phyloP scores from a whole-genome alignment of 1,284 basidiomycete genomes.

The Tylopilus microsporus region DNA sequence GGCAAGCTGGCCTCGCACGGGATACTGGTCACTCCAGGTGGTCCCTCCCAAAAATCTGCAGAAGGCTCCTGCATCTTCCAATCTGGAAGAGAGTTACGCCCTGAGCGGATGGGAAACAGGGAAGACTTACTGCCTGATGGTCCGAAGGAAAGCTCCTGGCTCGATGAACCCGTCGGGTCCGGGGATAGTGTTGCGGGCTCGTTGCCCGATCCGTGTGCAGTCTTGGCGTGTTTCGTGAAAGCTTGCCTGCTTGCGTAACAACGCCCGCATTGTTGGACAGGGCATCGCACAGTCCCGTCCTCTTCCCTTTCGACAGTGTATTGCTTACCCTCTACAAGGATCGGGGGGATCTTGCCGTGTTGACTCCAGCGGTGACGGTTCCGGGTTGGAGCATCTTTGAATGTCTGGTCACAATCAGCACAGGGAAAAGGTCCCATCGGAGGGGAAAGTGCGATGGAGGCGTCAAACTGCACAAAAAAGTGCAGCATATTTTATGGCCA shows the following conservation, averaged over 20 bases:
- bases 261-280: background rate
- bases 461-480: background rate
- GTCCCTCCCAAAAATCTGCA: no score
- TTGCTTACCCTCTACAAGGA: background rate
- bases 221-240: conserved; percentile 2
- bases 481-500: background rate
- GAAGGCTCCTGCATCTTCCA: no score
- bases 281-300: background rate
- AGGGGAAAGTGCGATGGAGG: background rate
- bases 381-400: background rate
- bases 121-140: background rate
- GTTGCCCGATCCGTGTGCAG: background rate
- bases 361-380: background rate
- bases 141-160: background rate
- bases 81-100: background rate
- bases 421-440: conserved; percentile 26
- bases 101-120: background rate
- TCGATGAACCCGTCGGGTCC: background rate
- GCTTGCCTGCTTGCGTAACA: background rate
- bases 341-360: background rate
- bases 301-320: background rate
- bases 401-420: background rate
- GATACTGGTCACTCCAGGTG: no score
- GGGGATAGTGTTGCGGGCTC: background rate
- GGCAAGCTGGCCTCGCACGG: no score